Base-by-base conservation (phyloP, 805 yeast genomes). In the Kodamaea leandrae region DNA sequence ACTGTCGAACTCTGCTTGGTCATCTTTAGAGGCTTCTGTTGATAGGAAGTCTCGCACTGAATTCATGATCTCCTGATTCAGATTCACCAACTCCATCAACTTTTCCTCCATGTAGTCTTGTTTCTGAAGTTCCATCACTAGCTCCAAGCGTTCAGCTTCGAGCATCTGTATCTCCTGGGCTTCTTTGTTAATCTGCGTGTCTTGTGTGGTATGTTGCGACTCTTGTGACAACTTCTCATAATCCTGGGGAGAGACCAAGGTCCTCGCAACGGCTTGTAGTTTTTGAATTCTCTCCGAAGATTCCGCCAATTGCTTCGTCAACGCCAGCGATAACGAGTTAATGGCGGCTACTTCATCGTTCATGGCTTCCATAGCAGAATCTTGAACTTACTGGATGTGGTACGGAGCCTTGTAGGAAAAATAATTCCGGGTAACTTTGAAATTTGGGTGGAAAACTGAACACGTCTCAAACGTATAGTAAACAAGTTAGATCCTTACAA, bases 81-180 rank as follows among this genome's bases (percentile, higher is more conserved):
- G 71, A 21, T 44, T 49, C 3, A 65, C 50, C 35, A 69, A 46
- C 27, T 63, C 71, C 14, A 41, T 27, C n/a, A 68, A 44, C 44
- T 64, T 62, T 6, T 51, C 60, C 4, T 57, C 37, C 3, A 64
- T 40, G 36, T 50, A 64, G 32, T 66, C 70, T 36, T 67, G 71
- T 29, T 57, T 52, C 45, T 69, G 74, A n/a, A 69, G 46, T n/a
- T 58, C 64, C 68, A 63, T 60, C 0, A 66, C 56, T 20, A 66
- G 47, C 6, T 49, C 51, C 5, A 66, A 40, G 28, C 73, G 46
- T 30, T 55, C 54, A 29, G 49, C 43, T 42, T 67, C 68, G 21
- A 68, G 46, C 32, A 49, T n/a, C n/a, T 33, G 39, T 20, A 40
- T 34, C 3, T 23, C 8, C 4, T 13, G 21, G 2, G 27, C 24